These are phyloP conservation scores for Apiospora arundinis DNA, from an alignment of 2,329 filamentous ascomycete species.

Conservation along the genomic window DNA sequence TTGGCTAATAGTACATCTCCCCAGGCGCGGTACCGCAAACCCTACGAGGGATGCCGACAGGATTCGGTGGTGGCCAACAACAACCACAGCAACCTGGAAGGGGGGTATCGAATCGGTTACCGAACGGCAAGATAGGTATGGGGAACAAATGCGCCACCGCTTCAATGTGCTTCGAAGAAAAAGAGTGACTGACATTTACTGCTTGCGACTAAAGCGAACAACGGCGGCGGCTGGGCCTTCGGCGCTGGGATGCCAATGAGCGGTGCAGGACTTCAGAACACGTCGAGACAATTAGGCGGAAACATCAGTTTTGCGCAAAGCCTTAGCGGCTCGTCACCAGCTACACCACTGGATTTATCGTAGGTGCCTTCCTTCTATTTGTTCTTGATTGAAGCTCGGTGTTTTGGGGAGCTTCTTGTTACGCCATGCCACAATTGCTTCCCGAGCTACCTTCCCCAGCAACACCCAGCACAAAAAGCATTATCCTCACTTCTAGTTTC, in stretches of 20 bases:
- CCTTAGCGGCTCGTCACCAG: constrained; percentile 66
- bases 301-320: constrained; percentile 72
- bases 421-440: constrained; percentile 2
- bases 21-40: constrained; percentile 66
- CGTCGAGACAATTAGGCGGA: constrained; percentile 60
- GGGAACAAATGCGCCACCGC: constrained; percentile 26
- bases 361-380: constrained; percentile 51
- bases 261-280: constrained; percentile 58
- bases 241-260: constrained; percentile 67
- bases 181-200: constrained; percentile 37
- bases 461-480: constrained; percentile 8
- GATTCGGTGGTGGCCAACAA: constrained; percentile 64
- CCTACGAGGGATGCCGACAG: constrained; percentile 66
- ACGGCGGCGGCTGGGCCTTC: constrained; percentile 66
- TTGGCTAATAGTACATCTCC: constrained; percentile 19
- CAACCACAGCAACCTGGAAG: constrained; percentile 63
- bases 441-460: constrained; percentile 2
- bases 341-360: constrained; percentile 68
- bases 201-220: constrained; percentile 48
- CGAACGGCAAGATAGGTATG: constrained; percentile 70
- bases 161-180: background rate
- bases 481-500: background rate
- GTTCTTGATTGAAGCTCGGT: background rate
- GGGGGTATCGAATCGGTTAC: constrained; percentile 64
- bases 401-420: background rate